Evolutionary conservation across 148 eudicot genomes (phyloP), one percentile per base, ranked within the genome.

Genomic region (Chenopodium formosanum): DNA sequence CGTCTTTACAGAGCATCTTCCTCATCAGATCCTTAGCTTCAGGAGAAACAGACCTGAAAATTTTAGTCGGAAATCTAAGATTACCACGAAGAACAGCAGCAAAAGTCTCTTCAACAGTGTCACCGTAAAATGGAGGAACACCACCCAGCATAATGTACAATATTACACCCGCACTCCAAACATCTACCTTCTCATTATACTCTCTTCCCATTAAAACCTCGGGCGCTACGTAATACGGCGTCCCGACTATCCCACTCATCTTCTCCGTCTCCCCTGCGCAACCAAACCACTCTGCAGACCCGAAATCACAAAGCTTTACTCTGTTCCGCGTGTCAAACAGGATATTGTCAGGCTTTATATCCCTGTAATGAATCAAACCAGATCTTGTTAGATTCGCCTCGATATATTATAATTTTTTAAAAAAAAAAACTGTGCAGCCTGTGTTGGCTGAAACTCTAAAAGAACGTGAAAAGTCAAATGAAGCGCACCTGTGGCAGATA

Each of bases 201-300:
- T 93, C 94, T 81, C 90, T 75, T 1, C 97, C 98, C 1, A 83
- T 75, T 79, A 95, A 73, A 7, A 95, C 93, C 88, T 95, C 98
- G 27, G 98, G 97, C 22, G 98, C 98, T 17, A 95, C 94, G 23
- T 95, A 95, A 60, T 92, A 93, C 73, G 98, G 98, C 40, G 98
- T 95, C 34, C 98, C 98, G 6, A 93, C 97, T 12, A 93, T 78
- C n/a, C 98, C 98, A 0, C 64, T 86, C 97, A 94, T 92, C 78
- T 53, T 34, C 46, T 68, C 37, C 5, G 66, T 40, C 34, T 74
- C 88, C 81, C 90, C 86, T 2, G 70, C 75, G 10, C 50, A 85
- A 7, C 85, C 81, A 56, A 90, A 93, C 90, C 89, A 88, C 90
- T 93, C 96, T 0, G 97, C 97, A 0, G 97, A 92, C 2, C 98